phyloP scores from a whole-genome alignment of 2,329 filamentous ascomycete species.

The Talaromyces sp. region DNA sequence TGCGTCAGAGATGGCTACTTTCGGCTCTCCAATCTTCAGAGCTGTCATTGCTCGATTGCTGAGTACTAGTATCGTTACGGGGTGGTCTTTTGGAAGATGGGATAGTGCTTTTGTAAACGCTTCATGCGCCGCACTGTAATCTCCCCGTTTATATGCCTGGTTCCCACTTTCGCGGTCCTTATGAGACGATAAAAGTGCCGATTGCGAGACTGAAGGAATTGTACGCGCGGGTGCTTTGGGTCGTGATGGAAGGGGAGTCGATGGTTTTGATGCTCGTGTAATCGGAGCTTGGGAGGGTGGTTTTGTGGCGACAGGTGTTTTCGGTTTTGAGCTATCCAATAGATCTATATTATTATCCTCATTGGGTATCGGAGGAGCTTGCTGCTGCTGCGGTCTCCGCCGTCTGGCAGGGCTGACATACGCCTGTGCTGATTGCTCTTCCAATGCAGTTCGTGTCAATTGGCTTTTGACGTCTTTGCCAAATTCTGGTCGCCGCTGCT shows the following conservation, averaged over 20 bases:
- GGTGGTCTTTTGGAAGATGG: conserved; percentile 70
- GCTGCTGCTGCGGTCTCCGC: conserved; percentile 47
- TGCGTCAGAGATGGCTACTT: conserved; percentile 77
- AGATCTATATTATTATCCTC: conserved; percentile 56
- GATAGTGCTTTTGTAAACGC: conserved; percentile 74
- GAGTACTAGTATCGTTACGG: conserved; percentile 78
- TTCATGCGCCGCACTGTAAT: conserved; percentile 79
- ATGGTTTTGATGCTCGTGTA: conserved; percentile 39
- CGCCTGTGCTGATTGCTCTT: conserved; percentile 74
- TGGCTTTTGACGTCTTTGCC: conserved; percentile 52
- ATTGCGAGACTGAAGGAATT: conserved; percentile 61
- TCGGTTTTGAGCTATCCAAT: conserved; percentile 49
- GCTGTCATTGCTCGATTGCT: conserved; percentile 87
- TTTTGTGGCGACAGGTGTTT: conserved; percentile 22
- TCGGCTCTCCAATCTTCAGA: conserved; percentile 87
- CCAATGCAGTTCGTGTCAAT: conserved; percentile 66
- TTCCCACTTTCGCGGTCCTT: conserved; percentile 73
- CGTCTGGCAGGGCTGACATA: conserved; percentile 84
- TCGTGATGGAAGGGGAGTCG: conserved; percentile 41
- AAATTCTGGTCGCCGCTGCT: conserved; percentile 15
- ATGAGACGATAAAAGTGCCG: conserved; percentile 69
- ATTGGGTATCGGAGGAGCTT: conserved; percentile 27
- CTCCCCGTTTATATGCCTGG: conserved; percentile 87
- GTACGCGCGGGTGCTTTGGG: conserved; percentile 46
- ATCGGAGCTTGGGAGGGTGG: conserved; percentile 30